Evolutionary conservation across 2,329 filamentous ascomycete genomes (phyloP).

Genomic region (Fusarium virguliforme): DNA sequence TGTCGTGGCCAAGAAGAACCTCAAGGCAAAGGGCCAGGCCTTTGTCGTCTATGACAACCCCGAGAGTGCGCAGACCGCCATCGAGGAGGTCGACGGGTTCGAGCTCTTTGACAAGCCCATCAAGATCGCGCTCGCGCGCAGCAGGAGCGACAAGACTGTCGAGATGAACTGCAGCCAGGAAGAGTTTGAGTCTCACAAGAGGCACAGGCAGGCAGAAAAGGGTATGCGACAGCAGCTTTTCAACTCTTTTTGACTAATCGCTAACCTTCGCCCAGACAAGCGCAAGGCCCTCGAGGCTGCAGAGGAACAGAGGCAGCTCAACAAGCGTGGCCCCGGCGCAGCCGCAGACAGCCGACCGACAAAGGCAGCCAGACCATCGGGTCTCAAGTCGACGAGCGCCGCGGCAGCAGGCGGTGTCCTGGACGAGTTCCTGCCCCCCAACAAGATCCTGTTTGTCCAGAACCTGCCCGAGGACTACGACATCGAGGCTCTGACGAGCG

Average conservation of each 20-base stretch:
- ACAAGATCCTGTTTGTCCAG: slow-evolving; percentile 96
- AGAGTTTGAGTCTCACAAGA: slow-evolving; percentile 91
- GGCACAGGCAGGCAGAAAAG: slow-evolving; percentile 88
- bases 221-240: slow-evolving; percentile 68
- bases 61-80: slow-evolving; percentile 84
- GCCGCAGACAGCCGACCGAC: slow-evolving; percentile 70
- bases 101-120: slow-evolving; percentile 94
- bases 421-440: slow-evolving; percentile 98
- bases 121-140: slow-evolving; percentile 85
- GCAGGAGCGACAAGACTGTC: slow-evolving; percentile 90
- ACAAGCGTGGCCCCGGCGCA: slow-evolving; percentile 74
- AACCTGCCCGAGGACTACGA: slow-evolving; percentile 91
- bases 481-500: slow-evolving; percentile 81
- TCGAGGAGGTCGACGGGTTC: slow-evolving; percentile 93
- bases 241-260: not conserved
- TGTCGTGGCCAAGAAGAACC: slow-evolving; percentile 88
- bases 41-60: slow-evolving; percentile 91
- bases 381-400: slow-evolving; percentile 82
- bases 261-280: slow-evolving; percentile 64
- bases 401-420: slow-evolving; percentile 82
- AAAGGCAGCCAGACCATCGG: slow-evolving; percentile 74
- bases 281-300: slow-evolving; percentile 88
- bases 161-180: slow-evolving; percentile 79
- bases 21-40: slow-evolving; percentile 94
- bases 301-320: slow-evolving; percentile 83